Evolutionary conservation across 768 basidiomycete species (phyloP).

Genomic region (Kondoa malvinella): DNA sequence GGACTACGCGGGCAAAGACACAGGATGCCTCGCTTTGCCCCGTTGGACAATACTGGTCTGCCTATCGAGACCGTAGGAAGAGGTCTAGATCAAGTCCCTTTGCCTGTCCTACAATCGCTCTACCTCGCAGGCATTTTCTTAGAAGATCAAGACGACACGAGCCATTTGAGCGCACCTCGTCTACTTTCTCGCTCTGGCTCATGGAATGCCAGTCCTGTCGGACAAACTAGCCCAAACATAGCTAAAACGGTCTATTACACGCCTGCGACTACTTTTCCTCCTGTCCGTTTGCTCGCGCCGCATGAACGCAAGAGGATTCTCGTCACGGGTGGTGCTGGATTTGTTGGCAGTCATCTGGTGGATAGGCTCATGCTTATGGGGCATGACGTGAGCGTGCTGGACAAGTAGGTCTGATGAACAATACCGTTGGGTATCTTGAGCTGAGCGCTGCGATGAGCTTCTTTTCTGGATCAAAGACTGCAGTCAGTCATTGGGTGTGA

Average conservation of each 20-base stretch:
- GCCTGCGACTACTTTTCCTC: constrained; percentile 76
- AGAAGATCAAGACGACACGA: background rate
- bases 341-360: constrained; percentile 91
- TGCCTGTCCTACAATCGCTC: background rate
- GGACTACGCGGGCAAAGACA: no score
- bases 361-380: constrained; percentile 95
- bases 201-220: constrained; percentile 13
- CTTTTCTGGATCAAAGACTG: constrained; percentile 96
- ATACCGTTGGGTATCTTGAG: constrained; percentile 40
- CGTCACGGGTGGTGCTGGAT: constrained; percentile 95
- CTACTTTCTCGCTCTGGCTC: constrained; percentile 2
- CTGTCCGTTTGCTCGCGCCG: constrained; percentile 69
- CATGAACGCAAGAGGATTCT: constrained; percentile 69
- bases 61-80: background rate
- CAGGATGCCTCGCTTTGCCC: background rate
- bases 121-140: background rate
- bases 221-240: constrained; percentile 34
- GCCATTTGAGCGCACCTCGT: no score
- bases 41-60: background rate
- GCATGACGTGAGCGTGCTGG: constrained; percentile 37
- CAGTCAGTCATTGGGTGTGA: constrained; percentile 71
- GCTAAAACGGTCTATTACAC: constrained; percentile 44
- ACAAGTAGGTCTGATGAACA: constrained; percentile 4
- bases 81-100: background rate
- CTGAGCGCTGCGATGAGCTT: constrained; percentile 93